These are phyloP conservation scores for Venturia oleaginea DNA, from an alignment of 2,329 filamentous ascomycete species.

Conservation along the genomic window DNA sequence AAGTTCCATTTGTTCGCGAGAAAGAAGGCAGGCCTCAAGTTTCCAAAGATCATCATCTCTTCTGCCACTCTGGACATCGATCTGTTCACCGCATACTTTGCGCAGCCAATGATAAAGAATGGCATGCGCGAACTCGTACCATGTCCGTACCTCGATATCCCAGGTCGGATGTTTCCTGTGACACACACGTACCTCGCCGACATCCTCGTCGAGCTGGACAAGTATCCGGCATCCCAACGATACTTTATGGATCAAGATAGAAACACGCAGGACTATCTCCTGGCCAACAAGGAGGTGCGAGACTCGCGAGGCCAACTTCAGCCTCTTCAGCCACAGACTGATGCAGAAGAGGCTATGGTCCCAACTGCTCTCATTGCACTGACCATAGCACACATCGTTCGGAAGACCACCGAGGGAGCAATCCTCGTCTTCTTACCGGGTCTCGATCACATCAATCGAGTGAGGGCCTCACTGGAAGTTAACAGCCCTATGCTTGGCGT, in stretches of 20 bases:
- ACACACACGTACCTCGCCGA: conserved; percentile 36
- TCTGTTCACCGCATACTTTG: conserved; percentile 38
- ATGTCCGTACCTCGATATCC: conserved; percentile 35
- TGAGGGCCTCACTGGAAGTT: conserved; percentile 24
- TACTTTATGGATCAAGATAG: background rate
- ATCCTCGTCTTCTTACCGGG: conserved; percentile 44
- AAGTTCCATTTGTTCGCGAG: conserved; percentile 34
- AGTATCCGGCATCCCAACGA: background rate
- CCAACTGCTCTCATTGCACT: conserved; percentile 2
- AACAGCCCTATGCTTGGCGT: conserved; percentile 17
- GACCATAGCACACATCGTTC: conserved; percentile 12
- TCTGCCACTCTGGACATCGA: conserved; percentile 39
- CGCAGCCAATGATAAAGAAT: conserved; percentile 17
- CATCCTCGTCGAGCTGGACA: conserved; percentile 23
- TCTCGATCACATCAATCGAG: conserved; percentile 29
- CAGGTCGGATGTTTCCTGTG: conserved; percentile 35
- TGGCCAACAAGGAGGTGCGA: background rate
- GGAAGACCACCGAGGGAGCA: conserved; percentile 17
- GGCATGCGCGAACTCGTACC: conserved; percentile 23
- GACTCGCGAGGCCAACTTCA: background rate
- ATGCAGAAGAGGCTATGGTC: background rate
- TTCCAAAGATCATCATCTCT: conserved; percentile 40
- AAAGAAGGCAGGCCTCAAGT: conserved; percentile 22
- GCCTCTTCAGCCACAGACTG: background rate
- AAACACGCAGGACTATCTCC: background rate